phyloP scores from a whole-genome alignment of 192 early-diverging fungal genomes.

The Phlyctochytrium planicorne region DNA sequence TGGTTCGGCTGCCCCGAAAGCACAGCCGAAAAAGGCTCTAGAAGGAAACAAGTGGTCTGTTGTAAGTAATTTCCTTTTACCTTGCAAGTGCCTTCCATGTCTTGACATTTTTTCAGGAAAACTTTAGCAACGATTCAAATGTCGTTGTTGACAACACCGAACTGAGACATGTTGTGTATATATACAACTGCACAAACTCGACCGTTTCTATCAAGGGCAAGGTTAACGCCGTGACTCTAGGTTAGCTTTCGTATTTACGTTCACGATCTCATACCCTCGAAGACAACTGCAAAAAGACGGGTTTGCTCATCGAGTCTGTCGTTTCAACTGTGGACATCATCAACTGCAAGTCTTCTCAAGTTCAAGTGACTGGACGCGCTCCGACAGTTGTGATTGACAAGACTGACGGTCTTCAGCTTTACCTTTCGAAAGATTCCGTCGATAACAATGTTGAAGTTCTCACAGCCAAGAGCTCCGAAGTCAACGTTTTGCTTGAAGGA shows the following conservation, averaged over 20 bases:
- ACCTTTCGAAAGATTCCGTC: slow-evolving; percentile 71
- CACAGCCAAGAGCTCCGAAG: slow-evolving; percentile 88
- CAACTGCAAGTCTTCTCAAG: slow-evolving; percentile 83
- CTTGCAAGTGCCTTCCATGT: background rate
- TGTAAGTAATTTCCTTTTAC: slow-evolving; percentile 27
- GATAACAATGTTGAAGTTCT: slow-evolving; percentile 67
- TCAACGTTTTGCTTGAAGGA: slow-evolving; percentile 85
- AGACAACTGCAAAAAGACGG: slow-evolving; percentile 89
- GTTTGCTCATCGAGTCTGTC: slow-evolving; percentile 76
- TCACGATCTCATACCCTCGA: background rate
- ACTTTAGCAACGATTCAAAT: slow-evolving; percentile 69
- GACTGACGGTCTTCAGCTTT: slow-evolving; percentile 90
- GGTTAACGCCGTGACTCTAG: slow-evolving; percentile 86
- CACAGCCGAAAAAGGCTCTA: slow-evolving; percentile 75
- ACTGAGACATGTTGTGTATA: slow-evolving; percentile 87
- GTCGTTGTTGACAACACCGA: slow-evolving; percentile 80
- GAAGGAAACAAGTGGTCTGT: slow-evolving; percentile 94
- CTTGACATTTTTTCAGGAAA: slow-evolving; percentile 58
- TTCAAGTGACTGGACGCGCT: slow-evolving; percentile 79
- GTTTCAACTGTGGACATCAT: slow-evolving; percentile 86
- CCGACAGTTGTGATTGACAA: slow-evolving; percentile 92
- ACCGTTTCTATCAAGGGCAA: slow-evolving; percentile 92
- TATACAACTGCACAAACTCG: slow-evolving; percentile 90
- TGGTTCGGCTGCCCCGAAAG: slow-evolving; percentile 57
- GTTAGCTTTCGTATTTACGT: slow-evolving; percentile 21